These are phyloP conservation scores for Alternaria dauci DNA, from an alignment of 2,329 filamentous ascomycete genomes.

Conservation along the genomic window DNA sequence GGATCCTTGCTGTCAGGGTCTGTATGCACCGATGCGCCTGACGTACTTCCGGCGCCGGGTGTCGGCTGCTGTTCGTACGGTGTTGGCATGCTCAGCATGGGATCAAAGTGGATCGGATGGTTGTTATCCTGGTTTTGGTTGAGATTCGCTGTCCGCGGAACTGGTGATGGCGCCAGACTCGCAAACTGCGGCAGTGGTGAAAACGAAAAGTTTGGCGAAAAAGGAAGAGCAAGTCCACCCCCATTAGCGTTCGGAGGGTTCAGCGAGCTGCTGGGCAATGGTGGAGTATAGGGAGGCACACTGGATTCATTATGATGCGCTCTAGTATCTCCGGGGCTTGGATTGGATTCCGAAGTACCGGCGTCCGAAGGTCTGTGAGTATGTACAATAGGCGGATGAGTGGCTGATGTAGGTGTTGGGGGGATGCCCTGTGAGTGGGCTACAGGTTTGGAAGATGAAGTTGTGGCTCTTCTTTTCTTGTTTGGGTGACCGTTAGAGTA, in stretches of 20 bases:
- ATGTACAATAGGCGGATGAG: slow-evolving; percentile 31
- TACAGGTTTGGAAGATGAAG: slow-evolving; percentile 35
- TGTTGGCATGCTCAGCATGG: slow-evolving; percentile 54
- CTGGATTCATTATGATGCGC: slow-evolving; percentile 31
- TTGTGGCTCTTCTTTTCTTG: slow-evolving; percentile 49
- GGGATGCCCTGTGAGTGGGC: slow-evolving; percentile 31
- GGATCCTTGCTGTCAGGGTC: slow-evolving; percentile 74
- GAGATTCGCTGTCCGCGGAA: slow-evolving; percentile 31
- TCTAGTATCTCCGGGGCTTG: slow-evolving; percentile 34
- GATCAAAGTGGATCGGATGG: slow-evolving; percentile 39
- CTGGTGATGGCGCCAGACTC: slow-evolving; percentile 44
- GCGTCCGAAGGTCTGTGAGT: slow-evolving; percentile 34
- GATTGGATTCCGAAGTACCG: slow-evolving; percentile 33
- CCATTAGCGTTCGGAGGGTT: slow-evolving; percentile 29
- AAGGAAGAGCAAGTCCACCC: slow-evolving; percentile 42
- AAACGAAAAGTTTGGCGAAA: slow-evolving; percentile 54
- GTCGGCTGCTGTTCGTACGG: slow-evolving; percentile 56
- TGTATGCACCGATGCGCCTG: slow-evolving; percentile 51
- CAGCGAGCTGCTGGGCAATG: slow-evolving; percentile 28
- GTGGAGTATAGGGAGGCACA: slow-evolving; percentile 40
- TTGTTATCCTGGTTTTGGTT: slow-evolving; percentile 27
- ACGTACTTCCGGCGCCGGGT: slow-evolving; percentile 55
- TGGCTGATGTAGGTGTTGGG: slow-evolving; percentile 44
- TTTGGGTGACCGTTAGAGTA: slow-evolving; percentile 43
- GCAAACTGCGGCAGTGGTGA: slow-evolving; percentile 46